Base-by-base conservation (phyloP, 805 yeast genomes). In the Peterozyma toletana region DNA sequence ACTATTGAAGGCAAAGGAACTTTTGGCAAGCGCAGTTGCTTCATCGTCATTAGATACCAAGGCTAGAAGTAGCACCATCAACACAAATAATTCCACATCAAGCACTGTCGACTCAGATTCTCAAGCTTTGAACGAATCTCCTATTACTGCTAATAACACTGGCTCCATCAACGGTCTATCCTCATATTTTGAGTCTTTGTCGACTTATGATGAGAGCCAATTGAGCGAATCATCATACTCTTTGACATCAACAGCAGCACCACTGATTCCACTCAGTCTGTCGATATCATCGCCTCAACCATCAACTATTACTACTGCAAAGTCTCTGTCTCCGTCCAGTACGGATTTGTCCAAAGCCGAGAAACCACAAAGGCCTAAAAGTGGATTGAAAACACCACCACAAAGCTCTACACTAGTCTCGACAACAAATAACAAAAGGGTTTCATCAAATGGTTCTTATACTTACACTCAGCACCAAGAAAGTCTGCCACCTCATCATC, bases 1-100 rank as follows among this genome's bases (percentile, higher is more conserved):
- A 41, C 67, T 84, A 46, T 63, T 84, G 50, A 74, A 75, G 50
- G 86, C 88, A 2, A 80, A 83, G 51, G 78, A 80, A 40, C 53
- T 80, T 53, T 62, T 75, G 39, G 70, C 57, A 55, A 62, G 15
- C 4, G 18, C 43, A 6, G 17, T 43, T 21, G 33, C 37, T 29
- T 21, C 44, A 6, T 11, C 15, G 7, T 17, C 39, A 37, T 14
- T 11, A 21, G 38, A 15, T 21, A 33, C 27, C 27, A 21, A 21
- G 27, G 27, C 4, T 4, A 21, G 27, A 7, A 21, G 27, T 21
- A 21, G 27, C 7, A 21, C 27, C 27, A 21, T 21, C 7, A 21
- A 21, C 27, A 21, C 27, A 21, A 21, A 21, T 21, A 21, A 21
- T 21, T 21, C 27, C 7, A 21, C 27, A 21, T 21, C 27, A 7